Evolutionary conservation across 2,329 filamentous ascomycete genomes (phyloP).

Genomic region (Monilinia polystroma): DNA sequence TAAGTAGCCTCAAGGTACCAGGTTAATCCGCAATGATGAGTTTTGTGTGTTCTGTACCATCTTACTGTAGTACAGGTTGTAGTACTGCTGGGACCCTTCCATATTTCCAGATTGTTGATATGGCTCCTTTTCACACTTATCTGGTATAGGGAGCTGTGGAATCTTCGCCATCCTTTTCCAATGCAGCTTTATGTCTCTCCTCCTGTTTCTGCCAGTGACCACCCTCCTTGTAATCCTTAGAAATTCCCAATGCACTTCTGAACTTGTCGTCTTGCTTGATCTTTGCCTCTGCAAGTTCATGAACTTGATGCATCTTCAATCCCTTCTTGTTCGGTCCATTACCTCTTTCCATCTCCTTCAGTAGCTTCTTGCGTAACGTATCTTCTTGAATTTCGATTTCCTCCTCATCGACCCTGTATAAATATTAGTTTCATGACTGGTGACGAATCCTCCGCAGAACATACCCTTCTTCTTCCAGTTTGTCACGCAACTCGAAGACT

Average conservation of each 20-base stretch:
- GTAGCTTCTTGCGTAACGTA: slow-evolving; percentile 61
- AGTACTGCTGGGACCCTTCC: neutral
- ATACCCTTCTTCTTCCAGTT: slow-evolving; percentile 86
- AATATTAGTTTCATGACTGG: slow-evolving; percentile 15
- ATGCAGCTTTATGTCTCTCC: slow-evolving; percentile 25
- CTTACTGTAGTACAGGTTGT: neutral
- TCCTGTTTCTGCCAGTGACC: slow-evolving; percentile 84
- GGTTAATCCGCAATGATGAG: neutral
- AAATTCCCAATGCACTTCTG: slow-evolving; percentile 81
- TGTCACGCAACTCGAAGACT: slow-evolving; percentile 84
- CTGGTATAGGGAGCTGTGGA: neutral
- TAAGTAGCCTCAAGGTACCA: neutral
- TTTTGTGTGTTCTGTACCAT: neutral
- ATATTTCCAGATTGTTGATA: neutral
- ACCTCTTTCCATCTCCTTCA: slow-evolving; percentile 44
- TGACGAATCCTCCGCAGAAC: slow-evolving; percentile 32
- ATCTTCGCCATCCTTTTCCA: slow-evolving; percentile 17
- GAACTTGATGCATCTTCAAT: slow-evolving; percentile 90
- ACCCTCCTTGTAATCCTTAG: slow-evolving; percentile 80
- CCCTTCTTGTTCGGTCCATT: slow-evolving; percentile 48
- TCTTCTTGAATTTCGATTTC: slow-evolving; percentile 81
- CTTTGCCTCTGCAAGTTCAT: slow-evolving; percentile 94
- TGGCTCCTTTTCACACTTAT: neutral
- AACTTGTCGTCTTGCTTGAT: slow-evolving; percentile 91
- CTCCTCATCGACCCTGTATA: slow-evolving; percentile 71